Base-by-base conservation (phyloP, 495 filamentous ascomycete genomes). In the Aspergillus indologenus region DNA sequence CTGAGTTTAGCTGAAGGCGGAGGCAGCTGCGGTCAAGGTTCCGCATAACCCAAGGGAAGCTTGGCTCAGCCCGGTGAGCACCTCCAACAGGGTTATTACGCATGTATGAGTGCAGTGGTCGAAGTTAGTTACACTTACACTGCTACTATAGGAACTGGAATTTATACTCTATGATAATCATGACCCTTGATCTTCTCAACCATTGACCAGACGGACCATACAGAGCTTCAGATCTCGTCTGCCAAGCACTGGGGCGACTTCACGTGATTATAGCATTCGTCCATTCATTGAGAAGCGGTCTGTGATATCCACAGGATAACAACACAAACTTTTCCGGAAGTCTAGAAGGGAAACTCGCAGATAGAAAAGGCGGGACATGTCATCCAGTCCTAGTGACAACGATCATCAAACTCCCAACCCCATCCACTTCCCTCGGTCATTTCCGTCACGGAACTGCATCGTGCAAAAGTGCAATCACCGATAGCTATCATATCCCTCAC, bases 291-390 rank as follows among this genome's bases (percentile, higher is more conserved):
- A 18, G 40, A 55, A 49, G 14, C 26, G 17, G 51, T 49, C 58
- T 43, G 58, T 50, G 58, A 55, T 60, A 60, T 54, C 58, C 40
- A 49, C 31, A 54, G 24, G 24, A 40, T 53, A 56, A 24, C 23
- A 56, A 45, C 52, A 59, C 57, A 58, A 58, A 58, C 56, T 58
- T 58, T 57, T 57, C 34, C 23, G 18, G 45, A 54, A 45, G 45
- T 29, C 48, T 45, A 24, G 21, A 19, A 14, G 51, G 3, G 47
- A 26, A 51, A 15, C 24, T 31, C 23, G 34, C 34, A 24, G 23
- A 9, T 29, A 8, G 31, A 15, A 29, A 18, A 17, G 29, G 34
- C 46, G 29, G 29, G 31, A 48, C 54, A 56, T 12, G 9, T 56
- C 54, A 56, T 51, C 48, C 48, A 51, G 54, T 56, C 44, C 40